These are phyloP conservation scores for Aspergillus awamori DNA, from an alignment of 2,329 filamentous ascomycete species.

Conservation along the genomic window DNA sequence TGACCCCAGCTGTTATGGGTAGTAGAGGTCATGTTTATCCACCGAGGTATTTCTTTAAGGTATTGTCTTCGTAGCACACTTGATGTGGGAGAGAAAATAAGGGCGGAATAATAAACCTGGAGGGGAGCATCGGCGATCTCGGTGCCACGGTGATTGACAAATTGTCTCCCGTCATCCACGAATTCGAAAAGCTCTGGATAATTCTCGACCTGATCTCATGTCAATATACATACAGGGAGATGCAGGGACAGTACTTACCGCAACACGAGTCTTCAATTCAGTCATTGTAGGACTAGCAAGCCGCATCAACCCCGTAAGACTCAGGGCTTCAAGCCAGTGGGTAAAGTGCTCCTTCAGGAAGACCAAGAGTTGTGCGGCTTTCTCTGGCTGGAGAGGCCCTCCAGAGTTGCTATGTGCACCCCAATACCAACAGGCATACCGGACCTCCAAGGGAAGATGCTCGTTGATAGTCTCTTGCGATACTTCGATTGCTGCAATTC, in stretches of 20 bases:
- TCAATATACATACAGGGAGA: background rate
- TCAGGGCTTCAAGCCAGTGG: background rate
- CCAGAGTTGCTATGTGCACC: background rate
- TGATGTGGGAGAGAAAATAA: background rate
- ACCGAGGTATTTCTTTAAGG: background rate
- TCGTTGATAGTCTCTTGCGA: background rate
- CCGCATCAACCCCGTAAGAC: background rate
- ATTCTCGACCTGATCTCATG: background rate
- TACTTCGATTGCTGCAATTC: background rate
- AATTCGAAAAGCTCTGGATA: background rate
- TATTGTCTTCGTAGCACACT: background rate
- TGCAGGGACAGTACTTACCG: background rate
- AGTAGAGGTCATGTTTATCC: background rate
- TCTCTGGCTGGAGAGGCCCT: background rate
- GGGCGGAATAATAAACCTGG: background rate
- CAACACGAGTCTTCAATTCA: background rate
- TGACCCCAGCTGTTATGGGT: no score
- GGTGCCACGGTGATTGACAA: background rate
- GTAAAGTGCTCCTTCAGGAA: background rate
- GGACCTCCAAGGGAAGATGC: background rate
- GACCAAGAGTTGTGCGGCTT: rapidly evolving
- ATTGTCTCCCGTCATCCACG: background rate
- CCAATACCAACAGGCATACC: background rate
- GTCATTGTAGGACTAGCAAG: background rate
- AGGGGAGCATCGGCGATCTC: background rate